Conservation (phyloP, 108 stramenopile species). For the Skeletonema menzelii region DNA sequence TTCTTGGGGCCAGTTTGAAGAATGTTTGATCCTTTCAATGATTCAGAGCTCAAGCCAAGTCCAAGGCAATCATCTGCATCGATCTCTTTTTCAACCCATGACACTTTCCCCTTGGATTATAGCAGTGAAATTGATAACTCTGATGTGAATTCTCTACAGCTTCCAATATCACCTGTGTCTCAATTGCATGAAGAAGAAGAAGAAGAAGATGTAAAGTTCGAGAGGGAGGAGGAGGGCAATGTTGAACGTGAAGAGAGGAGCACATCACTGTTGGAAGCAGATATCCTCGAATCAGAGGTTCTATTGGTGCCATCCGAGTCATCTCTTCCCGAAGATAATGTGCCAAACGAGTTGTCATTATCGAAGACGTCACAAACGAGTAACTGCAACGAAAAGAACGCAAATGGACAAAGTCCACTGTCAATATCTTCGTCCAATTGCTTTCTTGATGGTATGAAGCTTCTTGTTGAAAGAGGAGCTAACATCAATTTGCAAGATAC, state of each 20-base stretch:
- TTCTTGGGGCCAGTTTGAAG: background rate
- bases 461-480: slow-evolving; percentile 35
- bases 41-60: background rate
- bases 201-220: too few relatives aligned
- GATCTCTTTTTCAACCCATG: slow-evolving; percentile 7
- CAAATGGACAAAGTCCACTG: slow-evolving; percentile 21
- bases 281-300: background rate
- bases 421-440: slow-evolving; percentile 22
- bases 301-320: background rate
- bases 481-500: slow-evolving; percentile 18
- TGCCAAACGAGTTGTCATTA: background rate
- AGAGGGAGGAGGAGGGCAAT: background rate
- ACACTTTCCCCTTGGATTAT: slow-evolving; percentile 19
- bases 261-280: background rate
- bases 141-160: background rate
- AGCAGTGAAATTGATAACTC: slow-evolving; percentile 13
- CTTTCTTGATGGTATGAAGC: slow-evolving; percentile 30
- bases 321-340: background rate
- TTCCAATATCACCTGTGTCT: slow-evolving; percentile 30
- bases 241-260: background rate
- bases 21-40: slow-evolving; percentile 4
- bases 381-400: slow-evolving; percentile 25
- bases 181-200: background rate
- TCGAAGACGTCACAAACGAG: background rate
- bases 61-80: slow-evolving; percentile 15